A percentile compares a stretch with the other conserved stretches of the same genome.
Conservation (phyloP, 352 stramenopile genomes). For the Globisporangium parvum region DNA sequence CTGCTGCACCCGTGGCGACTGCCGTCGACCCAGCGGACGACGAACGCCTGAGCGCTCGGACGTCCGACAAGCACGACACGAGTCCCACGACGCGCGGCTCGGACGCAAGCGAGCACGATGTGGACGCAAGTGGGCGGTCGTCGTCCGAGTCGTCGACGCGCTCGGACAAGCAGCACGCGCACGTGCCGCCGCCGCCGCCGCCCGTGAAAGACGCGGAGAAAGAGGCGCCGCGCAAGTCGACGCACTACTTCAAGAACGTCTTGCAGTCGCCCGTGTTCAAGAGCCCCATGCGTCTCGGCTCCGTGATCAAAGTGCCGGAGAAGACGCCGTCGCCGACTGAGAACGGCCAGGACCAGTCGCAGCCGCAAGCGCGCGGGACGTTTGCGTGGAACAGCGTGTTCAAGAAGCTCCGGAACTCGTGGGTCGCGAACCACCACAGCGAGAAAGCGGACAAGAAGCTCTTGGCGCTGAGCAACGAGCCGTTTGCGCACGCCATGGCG, state of each 20-base stretch:
- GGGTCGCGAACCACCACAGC: constrained; percentile 49
- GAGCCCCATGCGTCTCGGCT: constrained; percentile 65
- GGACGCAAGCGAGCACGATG: background rate
- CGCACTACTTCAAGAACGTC: constrained; percentile 81
- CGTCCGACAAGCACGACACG: constrained; percentile 8
- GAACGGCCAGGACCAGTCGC: constrained; percentile 10
- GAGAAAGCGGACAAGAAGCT: constrained; percentile 69
- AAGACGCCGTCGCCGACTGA: constrained; percentile 38
- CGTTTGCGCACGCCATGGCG: constrained; percentile 41
- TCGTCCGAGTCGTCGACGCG: constrained; percentile 5
- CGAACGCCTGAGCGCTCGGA: constrained; percentile 1
- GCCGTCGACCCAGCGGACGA: constrained; percentile 6
- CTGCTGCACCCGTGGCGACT: background rate
- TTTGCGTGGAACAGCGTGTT: constrained; percentile 83
- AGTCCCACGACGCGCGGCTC: constrained; percentile 1
- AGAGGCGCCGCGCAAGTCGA: constrained; percentile 45
- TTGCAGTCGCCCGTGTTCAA: constrained; percentile 82
- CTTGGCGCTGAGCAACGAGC: constrained; percentile 65
- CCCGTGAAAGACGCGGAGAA: constrained; percentile 4
- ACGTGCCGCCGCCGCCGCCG: constrained; percentile 5
- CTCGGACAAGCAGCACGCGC: constrained; percentile 10
- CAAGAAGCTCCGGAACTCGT: constrained; percentile 73
- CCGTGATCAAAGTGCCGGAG: constrained; percentile 59
- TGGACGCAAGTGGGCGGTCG: constrained; percentile 6
- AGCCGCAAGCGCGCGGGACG: constrained; percentile 26